These are phyloP conservation scores for Capsella rubella DNA, from an alignment of 441 rosid species.

Conservation along the genomic window DNA sequence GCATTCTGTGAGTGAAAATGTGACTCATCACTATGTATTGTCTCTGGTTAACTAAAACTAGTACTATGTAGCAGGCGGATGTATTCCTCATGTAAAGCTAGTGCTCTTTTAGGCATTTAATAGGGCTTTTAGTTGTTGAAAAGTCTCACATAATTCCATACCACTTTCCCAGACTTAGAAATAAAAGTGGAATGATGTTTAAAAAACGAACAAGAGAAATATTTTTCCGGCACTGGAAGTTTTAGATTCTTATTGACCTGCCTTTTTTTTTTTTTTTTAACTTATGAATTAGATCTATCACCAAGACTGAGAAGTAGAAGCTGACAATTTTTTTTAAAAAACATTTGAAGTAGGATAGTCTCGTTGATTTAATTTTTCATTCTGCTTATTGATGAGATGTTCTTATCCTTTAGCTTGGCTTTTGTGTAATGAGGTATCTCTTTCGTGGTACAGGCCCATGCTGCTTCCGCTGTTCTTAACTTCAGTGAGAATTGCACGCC, in stretches of 20 bases:
- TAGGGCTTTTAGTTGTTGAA: not conserved
- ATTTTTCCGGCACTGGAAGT: not conserved
- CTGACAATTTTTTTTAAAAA: not conserved
- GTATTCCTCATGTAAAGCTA: slow-evolving; percentile 12
- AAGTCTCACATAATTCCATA: not conserved
- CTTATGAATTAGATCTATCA: not conserved
- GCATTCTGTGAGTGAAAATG: slow-evolving; percentile 4
- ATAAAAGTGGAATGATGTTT: not conserved
- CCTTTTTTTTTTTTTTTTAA: not conserved
- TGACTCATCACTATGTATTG: not conserved
- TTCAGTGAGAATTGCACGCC: slow-evolving; percentile 60
- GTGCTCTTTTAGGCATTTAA: not conserved
- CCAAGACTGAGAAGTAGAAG: slow-evolving; percentile 6
- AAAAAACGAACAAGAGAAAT: not conserved
- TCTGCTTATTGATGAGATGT: not conserved
- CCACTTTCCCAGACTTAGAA: not conserved
- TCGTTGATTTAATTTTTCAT: slow-evolving; percentile 13
- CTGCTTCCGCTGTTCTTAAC: slow-evolving; percentile 58
- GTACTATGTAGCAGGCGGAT: not conserved
- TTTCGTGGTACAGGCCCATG: slow-evolving; percentile 51
- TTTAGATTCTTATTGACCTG: slow-evolving; percentile 10
- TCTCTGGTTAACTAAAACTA: not conserved
- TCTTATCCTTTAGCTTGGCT: not conserved
- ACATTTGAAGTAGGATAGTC: not conserved
- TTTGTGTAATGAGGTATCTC: slow-evolving; percentile 11